Base-by-base conservation (phyloP, 2,329 filamentous ascomycete species). In the Fusarium mangiferae region DNA sequence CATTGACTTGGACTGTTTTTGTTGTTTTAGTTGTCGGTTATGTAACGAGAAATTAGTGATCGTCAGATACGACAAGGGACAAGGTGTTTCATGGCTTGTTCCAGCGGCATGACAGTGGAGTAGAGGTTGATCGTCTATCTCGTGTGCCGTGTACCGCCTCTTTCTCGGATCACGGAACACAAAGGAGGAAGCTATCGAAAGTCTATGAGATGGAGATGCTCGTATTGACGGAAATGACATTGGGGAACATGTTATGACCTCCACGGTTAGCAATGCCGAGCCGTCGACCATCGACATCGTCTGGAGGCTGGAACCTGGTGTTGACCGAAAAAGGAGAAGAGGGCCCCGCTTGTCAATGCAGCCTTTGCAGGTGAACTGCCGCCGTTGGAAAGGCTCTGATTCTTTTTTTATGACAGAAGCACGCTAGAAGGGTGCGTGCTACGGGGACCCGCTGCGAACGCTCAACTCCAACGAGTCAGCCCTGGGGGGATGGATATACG, bases 351-450 rank as follows among this genome's bases (percentile, higher is more conserved):
- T 24, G 39, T 70, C 66, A 65, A 70, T 70, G 67, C 66, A 69
- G 45, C 26, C 36, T 45, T 33, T 70, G 67, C 46, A 70, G 58
- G 12, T 41, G 59, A 70, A 70, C 67, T 70, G 67, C 67, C 67
- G 52, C 66, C 67, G 67, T 70, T 70, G 67, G 67, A 70, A 70
- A 44, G 59, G 67, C 67, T 33, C 38, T 18, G 51, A 13, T 42
- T 67, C 63, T 60, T 67, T 61, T 68, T 68, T 56, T 57, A 69
- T 63, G 66, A 28, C 66, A 54, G 59, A 68, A 68, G 58, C 48
- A 22, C 67, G 67, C 67, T 70, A 70, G 66, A 70, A 70, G 51
- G 35, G 51, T 17, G 9, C 17, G 17, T 39, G 66, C 36, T 14
- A 22, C 36, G 22, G 30, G 49, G 52, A 39, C 33, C 67, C 67